Conservation (phyloP, 345 rosid genomes). For the Euphorbia peplus region DNA sequence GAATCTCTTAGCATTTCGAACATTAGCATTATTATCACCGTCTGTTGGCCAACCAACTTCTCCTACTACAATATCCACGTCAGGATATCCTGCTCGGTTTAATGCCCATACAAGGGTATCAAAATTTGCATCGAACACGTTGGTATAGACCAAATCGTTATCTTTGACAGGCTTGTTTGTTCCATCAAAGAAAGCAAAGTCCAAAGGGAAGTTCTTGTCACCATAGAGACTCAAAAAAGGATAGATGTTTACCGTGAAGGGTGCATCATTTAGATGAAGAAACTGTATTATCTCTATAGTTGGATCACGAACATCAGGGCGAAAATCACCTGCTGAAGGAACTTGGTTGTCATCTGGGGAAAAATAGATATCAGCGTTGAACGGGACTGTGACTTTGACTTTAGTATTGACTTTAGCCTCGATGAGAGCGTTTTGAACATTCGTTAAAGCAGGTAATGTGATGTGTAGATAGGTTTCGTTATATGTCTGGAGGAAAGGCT, state of each 20-base stretch:
- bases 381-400: slow-evolving; percentile 47
- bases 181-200: slow-evolving; percentile 51
- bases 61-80: slow-evolving; percentile 27
- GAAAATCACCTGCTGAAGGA: slow-evolving; percentile 27
- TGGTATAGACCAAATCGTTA: slow-evolving; percentile 22
- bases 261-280: slow-evolving; percentile 25
- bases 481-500: slow-evolving; percentile 41
- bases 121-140: slow-evolving; percentile 40
- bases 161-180: slow-evolving; percentile 29
- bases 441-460: slow-evolving; percentile 44
- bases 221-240: slow-evolving; percentile 49
- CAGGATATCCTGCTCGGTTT: slow-evolving; percentile 29
- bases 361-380: slow-evolving; percentile 47
- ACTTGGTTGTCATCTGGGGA: slow-evolving; percentile 22
- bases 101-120: slow-evolving; percentile 35
- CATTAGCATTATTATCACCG: slow-evolving; percentile 35
- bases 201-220: slow-evolving; percentile 35
- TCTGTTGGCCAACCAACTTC: slow-evolving; percentile 49
- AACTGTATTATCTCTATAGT: slow-evolving; percentile 18
- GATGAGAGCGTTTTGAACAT: slow-evolving; percentile 42
- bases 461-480: slow-evolving; percentile 33
- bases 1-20: slow-evolving; percentile 26
- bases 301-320: slow-evolving; percentile 17
- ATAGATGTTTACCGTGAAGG: slow-evolving; percentile 50
- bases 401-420: slow-evolving; percentile 23